Base-by-base conservation (phyloP, 257 asterid species). In the Thymus mandschuricus region DNA sequence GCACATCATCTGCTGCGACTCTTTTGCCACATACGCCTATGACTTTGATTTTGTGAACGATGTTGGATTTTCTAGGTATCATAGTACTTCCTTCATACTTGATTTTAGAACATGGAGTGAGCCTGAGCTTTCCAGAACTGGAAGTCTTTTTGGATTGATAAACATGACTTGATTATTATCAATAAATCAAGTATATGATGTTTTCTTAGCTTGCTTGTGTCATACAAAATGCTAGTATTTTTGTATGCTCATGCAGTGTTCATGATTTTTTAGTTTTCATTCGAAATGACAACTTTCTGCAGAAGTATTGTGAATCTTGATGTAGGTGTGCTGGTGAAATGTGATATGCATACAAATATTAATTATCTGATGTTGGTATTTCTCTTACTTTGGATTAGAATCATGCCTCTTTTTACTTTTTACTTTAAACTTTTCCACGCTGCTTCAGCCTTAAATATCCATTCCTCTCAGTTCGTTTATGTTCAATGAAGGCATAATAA, bases 11-110 rank as follows among this genome's bases (percentile, higher is more conserved):
- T 91, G 97, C 78, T 95, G 99, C 27, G 99, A 95, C 84, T 86
- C 96, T 57, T 95, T 88, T 69, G 99, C 96, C 69, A 91, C 99
- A 69, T 95, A 95, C 78, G 98, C 97, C 51, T 95, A 92, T 78
- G 98, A 95, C 83, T 95, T 95, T 73, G 98, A 95, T 77, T 95
- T 95, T 81, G 91, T 55, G 69, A 82, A 75, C 58, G 86, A 78
- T 45, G 68, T 64, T 70, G 99, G 99, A 54, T 95, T 95, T 80
- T 80, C 98, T 82, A 88, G 97, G 99, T 95, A 86, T 66, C 63
- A 34, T 60, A 45, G 12, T 68, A 51, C 41, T 72, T 61, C 76
- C 10, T 59, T 57, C 40, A 31, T 74, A 57, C 60, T 58, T 63
- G 58, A 66, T 54, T 66, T 69, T 73, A 62, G 55, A 70, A 72